Evolutionary conservation across 148 eudicot species (phyloP).

Genomic region (Camellia sinensis): DNA sequence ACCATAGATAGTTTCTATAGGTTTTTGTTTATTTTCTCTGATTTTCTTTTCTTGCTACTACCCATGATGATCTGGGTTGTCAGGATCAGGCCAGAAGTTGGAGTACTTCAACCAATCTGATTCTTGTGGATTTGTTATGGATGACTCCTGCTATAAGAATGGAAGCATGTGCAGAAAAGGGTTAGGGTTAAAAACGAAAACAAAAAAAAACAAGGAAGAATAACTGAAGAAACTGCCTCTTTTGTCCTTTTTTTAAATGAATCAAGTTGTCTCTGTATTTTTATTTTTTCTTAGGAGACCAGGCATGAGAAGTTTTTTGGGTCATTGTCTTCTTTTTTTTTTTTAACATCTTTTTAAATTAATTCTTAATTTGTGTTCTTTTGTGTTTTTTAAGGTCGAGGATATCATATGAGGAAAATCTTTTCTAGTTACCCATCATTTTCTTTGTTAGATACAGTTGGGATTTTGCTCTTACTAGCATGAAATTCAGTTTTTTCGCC

Average conservation of each 20-base stretch:
- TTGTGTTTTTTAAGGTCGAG: not conserved
- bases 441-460: too few relatives aligned
- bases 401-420: not conserved
- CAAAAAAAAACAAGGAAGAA: not conserved
- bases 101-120: slow-evolving; percentile 91
- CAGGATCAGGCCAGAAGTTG: slow-evolving; percentile 82
- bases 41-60: slow-evolving; percentile 22
- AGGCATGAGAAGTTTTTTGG: not conserved
- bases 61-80: slow-evolving; percentile 86
- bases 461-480: too few relatives aligned
- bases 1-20: not conserved
- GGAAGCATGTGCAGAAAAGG: not conserved
- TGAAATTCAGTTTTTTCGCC: too few relatives aligned
- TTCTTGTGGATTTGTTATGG: slow-evolving; percentile 54
- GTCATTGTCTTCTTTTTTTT: not conserved
- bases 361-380: not conserved
- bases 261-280: not conserved
- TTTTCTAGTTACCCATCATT: not conserved
- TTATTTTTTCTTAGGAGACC: not conserved
- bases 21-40: not conserved
- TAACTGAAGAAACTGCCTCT: not conserved
- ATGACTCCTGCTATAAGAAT: slow-evolving; percentile 55
- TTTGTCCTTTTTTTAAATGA: slow-evolving; percentile 12
- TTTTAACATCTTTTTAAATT: not conserved
- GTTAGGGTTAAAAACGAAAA: slow-evolving; percentile 26